These are phyloP conservation scores for Dendrothele bispora DNA, from an alignment of 768 basidiomycete species.

Conservation along the genomic window DNA sequence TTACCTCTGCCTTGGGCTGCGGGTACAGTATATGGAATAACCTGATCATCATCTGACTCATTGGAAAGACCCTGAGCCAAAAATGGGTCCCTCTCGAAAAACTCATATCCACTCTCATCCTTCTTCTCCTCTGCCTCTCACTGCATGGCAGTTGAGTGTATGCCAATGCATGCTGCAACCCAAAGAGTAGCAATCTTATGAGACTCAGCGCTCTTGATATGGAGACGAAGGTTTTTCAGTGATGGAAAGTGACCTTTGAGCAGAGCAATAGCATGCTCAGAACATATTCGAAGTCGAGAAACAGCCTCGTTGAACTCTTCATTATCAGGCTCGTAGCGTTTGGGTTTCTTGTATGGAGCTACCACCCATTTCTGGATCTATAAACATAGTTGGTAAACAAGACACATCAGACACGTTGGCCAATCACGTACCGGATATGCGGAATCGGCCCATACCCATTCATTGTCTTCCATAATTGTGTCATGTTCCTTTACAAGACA, in stretches of 20 bases:
- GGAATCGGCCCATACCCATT: slow-evolving; percentile 39
- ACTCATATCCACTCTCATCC: slow-evolving; percentile 6
- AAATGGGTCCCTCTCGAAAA: slow-evolving; percentile 17
- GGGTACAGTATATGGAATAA: no score
- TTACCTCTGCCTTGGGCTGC: no score
- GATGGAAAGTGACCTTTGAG: slow-evolving; percentile 40
- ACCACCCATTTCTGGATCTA: slow-evolving; percentile 23
- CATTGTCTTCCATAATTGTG: slow-evolving; percentile 20
- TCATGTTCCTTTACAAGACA: slow-evolving; percentile 16
- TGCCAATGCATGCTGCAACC: slow-evolving; percentile 27
- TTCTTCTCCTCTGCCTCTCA: slow-evolving; percentile 25
- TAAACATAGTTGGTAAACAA: not conserved
- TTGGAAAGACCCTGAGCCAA: slow-evolving; percentile 21
- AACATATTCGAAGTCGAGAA: slow-evolving; percentile 32
- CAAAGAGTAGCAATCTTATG: slow-evolving; percentile 32
- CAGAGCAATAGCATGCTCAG: slow-evolving; percentile 40
- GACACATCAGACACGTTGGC: no score
- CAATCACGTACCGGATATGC: slow-evolving; percentile 39
- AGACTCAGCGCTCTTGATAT: slow-evolving; percentile 18
- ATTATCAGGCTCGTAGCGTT: slow-evolving; percentile 22
- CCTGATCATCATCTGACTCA: no score
- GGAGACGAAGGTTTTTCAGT: slow-evolving; percentile 26
- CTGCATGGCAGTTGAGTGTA: slow-evolving; percentile 29
- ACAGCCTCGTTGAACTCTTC: slow-evolving; percentile 34
- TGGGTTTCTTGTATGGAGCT: slow-evolving; percentile 28